A percentile compares a stretch with the other conserved stretches of the same genome.
phyloP scores from a whole-genome alignment of 208 protist species.

The Plasmodiophora brassicae region DNA sequence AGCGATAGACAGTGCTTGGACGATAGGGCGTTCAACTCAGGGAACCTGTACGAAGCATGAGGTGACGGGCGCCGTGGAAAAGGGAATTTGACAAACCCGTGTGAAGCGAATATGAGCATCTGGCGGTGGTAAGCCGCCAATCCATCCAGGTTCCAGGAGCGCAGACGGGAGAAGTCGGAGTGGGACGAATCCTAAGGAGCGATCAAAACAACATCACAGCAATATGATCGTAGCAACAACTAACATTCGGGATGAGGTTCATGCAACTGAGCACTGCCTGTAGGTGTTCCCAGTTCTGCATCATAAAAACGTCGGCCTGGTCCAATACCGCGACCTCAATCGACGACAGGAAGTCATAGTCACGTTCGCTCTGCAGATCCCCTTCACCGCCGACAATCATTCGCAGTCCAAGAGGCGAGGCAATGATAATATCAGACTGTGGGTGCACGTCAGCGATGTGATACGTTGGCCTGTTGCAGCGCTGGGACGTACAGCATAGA shows the following conservation, averaged over 20 bases:
- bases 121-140: background rate
- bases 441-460: too few species aligned
- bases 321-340: background rate
- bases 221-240: background rate
- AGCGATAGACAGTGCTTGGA: background rate
- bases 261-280: background rate
- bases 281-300: constrained; percentile 21
- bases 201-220: background rate
- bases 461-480: too few species aligned
- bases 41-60: background rate
- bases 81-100: constrained; percentile 12
- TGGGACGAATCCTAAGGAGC: background rate
- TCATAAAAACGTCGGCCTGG: background rate
- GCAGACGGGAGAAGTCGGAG: constrained; percentile 16
- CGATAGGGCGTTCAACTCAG: background rate
- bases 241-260: background rate
- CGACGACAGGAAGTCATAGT: constrained; percentile 18
- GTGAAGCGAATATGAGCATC: background rate
- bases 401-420: background rate
- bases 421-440: constrained; percentile 15
- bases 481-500: background rate
- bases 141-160: background rate
- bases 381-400: background rate
- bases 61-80: background rate
- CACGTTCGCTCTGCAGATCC: background rate